These are phyloP conservation scores for Calocera cornea DNA, from an alignment of 768 basidiomycete genomes.

Conservation along the genomic window DNA sequence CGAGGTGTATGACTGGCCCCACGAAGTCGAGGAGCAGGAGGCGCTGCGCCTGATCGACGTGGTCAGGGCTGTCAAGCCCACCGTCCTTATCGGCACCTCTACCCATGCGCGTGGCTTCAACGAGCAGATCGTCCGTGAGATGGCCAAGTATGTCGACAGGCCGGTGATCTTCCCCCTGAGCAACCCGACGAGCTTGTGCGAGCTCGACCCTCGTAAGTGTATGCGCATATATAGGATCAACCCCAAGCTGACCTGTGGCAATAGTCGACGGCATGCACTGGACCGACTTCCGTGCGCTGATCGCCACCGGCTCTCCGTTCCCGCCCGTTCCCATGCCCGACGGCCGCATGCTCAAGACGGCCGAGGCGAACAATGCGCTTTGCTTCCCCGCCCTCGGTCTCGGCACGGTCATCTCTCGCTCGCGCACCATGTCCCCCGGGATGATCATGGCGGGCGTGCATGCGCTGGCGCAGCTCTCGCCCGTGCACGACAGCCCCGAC, in stretches of 20 bases:
- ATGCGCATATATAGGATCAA: neutral
- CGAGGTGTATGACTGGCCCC: constrained; percentile 17
- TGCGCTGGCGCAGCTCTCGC: constrained; percentile 61
- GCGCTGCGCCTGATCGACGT: constrained; percentile 42
- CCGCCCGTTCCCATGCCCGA: constrained; percentile 51
- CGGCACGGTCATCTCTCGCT: constrained; percentile 57
- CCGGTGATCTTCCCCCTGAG: constrained; percentile 77
- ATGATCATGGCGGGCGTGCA: constrained; percentile 78
- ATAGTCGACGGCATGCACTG: constrained; percentile 48
- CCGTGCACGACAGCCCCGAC: constrained; percentile 58
- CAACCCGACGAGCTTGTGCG: constrained; percentile 66
- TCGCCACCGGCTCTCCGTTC: constrained; percentile 80
- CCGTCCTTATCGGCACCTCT: constrained; percentile 73
- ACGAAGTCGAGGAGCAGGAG: constrained; percentile 6
- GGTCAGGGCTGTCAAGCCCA: constrained; percentile 59
- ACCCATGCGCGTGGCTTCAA: constrained; percentile 67
- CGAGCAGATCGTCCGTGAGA: constrained; percentile 51
- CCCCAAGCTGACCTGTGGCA: neutral
- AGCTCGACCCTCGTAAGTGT: constrained; percentile 42
- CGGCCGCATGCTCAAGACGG: constrained; percentile 40
- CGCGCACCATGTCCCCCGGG: constrained; percentile 54
- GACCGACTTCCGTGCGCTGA: constrained; percentile 64
- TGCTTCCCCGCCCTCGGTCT: constrained; percentile 80
- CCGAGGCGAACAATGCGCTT: constrained; percentile 65
- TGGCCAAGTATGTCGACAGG: constrained; percentile 53